phyloP scores from a whole-genome alignment of 2,329 filamentous ascomycete genomes.

The Neocucurbitaria cava region DNA sequence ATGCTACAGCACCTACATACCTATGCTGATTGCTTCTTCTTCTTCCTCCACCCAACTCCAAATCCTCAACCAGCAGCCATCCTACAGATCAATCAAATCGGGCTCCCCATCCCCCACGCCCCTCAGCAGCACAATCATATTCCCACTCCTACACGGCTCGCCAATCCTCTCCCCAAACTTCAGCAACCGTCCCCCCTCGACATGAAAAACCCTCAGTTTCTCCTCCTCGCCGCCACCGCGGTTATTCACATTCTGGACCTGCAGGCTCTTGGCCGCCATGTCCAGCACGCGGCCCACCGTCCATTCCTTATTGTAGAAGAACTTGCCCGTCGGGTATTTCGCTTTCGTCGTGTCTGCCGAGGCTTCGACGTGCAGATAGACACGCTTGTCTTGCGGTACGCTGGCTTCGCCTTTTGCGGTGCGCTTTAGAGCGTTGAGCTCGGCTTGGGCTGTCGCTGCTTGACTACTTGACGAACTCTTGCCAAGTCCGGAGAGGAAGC shows the following conservation, averaged over 20 bases:
- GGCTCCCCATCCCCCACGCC: slow-evolving; percentile 82
- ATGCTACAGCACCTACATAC: no score
- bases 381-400: slow-evolving; percentile 78
- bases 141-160: slow-evolving; percentile 74
- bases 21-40: no score
- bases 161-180: slow-evolving; percentile 90
- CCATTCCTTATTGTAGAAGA: slow-evolving; percentile 71
- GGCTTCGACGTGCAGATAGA: slow-evolving; percentile 91
- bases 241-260: slow-evolving; percentile 86
- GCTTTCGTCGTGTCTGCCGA: slow-evolving; percentile 83
- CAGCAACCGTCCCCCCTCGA: slow-evolving; percentile 84
- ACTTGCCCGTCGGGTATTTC: slow-evolving; percentile 73
- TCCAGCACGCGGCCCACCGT: slow-evolving; percentile 86
- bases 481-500: slow-evolving; percentile 33
- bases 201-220: slow-evolving; percentile 86
- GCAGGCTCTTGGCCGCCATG: slow-evolving; percentile 75
- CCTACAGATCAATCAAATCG: slow-evolving; percentile 69
- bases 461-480: slow-evolving; percentile 21
- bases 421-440: slow-evolving; percentile 81
- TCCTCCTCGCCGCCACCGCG: slow-evolving; percentile 76
- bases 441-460: slow-evolving; percentile 69
- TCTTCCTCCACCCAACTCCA: no score
- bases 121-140: slow-evolving; percentile 86
- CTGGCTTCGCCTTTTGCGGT: slow-evolving; percentile 90
- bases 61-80: no score